Base-by-base conservation (phyloP, 2,329 filamentous ascomycete species). In the Aureobasidium vineae region DNA sequence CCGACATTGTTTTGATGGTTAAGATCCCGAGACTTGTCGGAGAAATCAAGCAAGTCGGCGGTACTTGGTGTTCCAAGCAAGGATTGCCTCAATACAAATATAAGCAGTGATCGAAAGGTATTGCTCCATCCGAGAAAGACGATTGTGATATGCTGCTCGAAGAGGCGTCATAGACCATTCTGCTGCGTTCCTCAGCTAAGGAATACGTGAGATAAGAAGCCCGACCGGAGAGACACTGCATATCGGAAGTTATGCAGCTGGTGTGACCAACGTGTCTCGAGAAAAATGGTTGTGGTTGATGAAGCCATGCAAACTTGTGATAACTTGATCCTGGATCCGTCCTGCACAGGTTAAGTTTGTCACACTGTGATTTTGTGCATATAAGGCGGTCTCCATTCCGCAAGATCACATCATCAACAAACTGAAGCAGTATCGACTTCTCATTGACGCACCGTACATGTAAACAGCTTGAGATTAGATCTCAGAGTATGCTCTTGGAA, bases 1-100 rank as follows among this genome's bases (percentile, higher is more conserved):
- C 77, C 52, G 64, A 57, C 57, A 68, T 68, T 31, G 47, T 66
- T 50, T 31, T 43, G 33, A n/a, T 56, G 36, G 38, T 16, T 13
- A 19, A 23, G 15, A 33, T 26, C 19, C 5, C n/a, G 31, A 56
- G n/a, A 26, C 11, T 50, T 50, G 43, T 43, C 10, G 13, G 26
- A 28, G 8, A 47, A 36, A 33, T 23, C 26, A 38, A 49, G 28
- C 19, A 45, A 45, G 5, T 10, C 11, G 8, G n/a, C 8, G 40
- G 1, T 45, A 10, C 13, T 61, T 57, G 53, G 8, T 41, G 7
- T 11, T 36, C 5, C 26, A 45, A 45, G 28, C 43, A 31, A 21
- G 15, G 40, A 13, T 10, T n/a, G 19, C 38, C 10, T 38, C 23
- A 13, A 19, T 23, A 16, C 21, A 21, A 36, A 36, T 43, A 57